phyloP scores from a whole-genome alignment of 306 rosid genomes.

The Spatholobus suberectus region DNA sequence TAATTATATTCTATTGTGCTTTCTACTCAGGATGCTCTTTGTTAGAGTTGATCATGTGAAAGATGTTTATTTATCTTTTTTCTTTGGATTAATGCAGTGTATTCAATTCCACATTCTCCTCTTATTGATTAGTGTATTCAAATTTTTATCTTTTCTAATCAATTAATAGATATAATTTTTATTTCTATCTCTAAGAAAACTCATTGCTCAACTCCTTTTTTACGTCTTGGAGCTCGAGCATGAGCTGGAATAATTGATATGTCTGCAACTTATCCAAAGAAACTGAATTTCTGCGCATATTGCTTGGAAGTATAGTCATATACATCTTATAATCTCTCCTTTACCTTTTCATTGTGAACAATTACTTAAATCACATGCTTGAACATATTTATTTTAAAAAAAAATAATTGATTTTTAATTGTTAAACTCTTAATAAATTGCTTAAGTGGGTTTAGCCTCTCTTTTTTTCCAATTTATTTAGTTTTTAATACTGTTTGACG shows the following conservation, averaged over 20 bases:
- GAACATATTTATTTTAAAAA: not conserved
- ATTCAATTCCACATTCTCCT: too few relatives aligned
- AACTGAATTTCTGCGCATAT: not conserved
- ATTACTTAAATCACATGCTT: not conserved
- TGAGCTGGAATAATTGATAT: conserved; percentile 98
- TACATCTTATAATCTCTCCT: conserved; percentile 1
- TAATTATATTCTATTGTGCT: conserved; percentile 29
- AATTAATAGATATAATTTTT: too few relatives aligned
- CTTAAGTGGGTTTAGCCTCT: not conserved
- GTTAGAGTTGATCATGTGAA: too few relatives aligned
- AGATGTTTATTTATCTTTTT: too few relatives aligned
- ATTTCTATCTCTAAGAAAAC: too few relatives aligned
- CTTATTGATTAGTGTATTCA: too few relatives aligned
- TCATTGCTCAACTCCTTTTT: conserved; percentile 82
- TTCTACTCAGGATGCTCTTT: conserved; percentile 84
- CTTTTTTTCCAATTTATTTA: not conserved
- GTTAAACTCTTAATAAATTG: conserved; percentile 4
- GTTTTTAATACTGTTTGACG: not conserved
- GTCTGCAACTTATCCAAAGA: conserved; percentile 94
- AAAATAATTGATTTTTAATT: not conserved
- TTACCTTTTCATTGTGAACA: not conserved
- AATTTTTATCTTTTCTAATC: too few relatives aligned
- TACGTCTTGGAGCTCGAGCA: conserved; percentile 98
- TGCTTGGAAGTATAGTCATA: conserved; percentile 8
- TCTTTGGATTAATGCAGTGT: too few relatives aligned